These are phyloP conservation scores for Davidsoniella virescens DNA, from an alignment of 2,329 filamentous ascomycete genomes.

Conservation along the genomic window DNA sequence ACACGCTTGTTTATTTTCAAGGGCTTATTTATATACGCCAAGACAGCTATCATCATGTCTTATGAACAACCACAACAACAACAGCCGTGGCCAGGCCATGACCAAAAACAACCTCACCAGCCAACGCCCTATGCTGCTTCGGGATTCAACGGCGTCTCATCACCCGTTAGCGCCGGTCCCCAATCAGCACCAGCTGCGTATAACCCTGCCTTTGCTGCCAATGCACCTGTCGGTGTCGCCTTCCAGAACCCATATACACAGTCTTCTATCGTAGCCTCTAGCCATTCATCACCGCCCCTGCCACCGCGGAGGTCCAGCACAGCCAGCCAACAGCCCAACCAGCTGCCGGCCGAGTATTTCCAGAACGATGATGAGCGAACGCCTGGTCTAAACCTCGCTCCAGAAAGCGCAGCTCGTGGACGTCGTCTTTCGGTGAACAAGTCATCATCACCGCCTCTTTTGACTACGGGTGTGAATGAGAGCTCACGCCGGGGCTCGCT, in stretches of 20 bases:
- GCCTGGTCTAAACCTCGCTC: no score
- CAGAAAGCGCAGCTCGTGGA: no score
- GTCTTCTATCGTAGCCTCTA: not conserved
- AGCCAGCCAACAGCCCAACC: not conserved
- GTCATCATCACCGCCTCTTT: no score
- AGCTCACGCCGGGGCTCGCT: not conserved
- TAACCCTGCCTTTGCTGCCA: conserved; percentile 3
- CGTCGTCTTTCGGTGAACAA: no score
- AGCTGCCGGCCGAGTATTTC: not conserved
- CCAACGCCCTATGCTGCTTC: not conserved
- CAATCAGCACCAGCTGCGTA: not conserved
- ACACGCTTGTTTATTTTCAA: no score
- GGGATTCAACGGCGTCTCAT: not conserved
- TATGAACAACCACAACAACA: not conserved
- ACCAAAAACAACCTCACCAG: not conserved
- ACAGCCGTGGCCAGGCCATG: not conserved
- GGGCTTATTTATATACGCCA: not conserved
- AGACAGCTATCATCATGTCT: not conserved
- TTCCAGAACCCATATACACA: not conserved
- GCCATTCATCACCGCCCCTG: not conserved
- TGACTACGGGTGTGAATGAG: no score
- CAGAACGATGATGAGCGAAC: no score
- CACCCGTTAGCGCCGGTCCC: not conserved
- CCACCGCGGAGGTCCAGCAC: not conserved
- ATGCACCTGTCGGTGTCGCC: conserved; percentile 1